Evolutionary conservation across 805 yeast genomes (phyloP).

Genomic region (Lipomyces mesembrius): DNA sequence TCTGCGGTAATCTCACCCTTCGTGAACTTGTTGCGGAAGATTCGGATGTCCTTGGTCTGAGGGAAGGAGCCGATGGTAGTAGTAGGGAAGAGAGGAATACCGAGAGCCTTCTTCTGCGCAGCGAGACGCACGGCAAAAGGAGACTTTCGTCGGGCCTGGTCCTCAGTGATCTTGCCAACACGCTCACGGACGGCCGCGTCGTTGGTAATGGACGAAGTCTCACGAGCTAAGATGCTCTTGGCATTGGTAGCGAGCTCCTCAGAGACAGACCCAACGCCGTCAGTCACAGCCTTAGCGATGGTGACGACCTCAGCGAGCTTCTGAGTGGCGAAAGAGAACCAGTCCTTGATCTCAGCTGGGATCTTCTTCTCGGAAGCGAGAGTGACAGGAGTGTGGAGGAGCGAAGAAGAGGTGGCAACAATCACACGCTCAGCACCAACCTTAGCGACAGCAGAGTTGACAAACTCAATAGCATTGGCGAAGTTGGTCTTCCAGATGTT

Average conservation of each 20-base stretch:
- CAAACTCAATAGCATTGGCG: conserved; percentile 79
- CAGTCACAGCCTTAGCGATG: conserved; percentile 84
- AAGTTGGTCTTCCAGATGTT: conserved; percentile 99
- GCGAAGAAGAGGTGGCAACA: conserved; percentile 94
- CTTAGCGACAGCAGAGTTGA: conserved; percentile 79
- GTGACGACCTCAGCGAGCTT: conserved; percentile 89
- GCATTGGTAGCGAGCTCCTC: conserved; percentile 84
- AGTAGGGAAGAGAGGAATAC: conserved; percentile 99
- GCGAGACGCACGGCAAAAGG: conserved; percentile 86
- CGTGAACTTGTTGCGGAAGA: conserved; percentile 96
- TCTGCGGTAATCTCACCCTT: conserved; percentile 96
- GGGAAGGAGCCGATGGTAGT: conserved; percentile 99
- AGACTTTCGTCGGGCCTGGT: conserved; percentile 76
- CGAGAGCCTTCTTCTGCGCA: conserved; percentile 83
- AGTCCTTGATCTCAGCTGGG: conserved; percentile 85
- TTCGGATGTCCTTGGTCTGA: conserved; percentile 98
- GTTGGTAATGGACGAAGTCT: conserved; percentile 85
- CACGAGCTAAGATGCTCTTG: conserved; percentile 81
- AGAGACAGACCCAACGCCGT: conserved; percentile 68
- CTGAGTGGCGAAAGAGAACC: conserved; percentile 99
- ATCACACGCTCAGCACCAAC: conserved; percentile 85
- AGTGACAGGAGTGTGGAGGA: conserved; percentile 98
- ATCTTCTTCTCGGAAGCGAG: conserved; percentile 89
- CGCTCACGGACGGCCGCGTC: conserved; percentile 88
- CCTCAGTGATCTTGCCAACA: conserved; percentile 71